A percentile compares a stretch with the other conserved stretches of the same genome.
phyloP scores from a whole-genome alignment of 352 stramenopile genomes.

The Lagenidium sp. region DNA sequence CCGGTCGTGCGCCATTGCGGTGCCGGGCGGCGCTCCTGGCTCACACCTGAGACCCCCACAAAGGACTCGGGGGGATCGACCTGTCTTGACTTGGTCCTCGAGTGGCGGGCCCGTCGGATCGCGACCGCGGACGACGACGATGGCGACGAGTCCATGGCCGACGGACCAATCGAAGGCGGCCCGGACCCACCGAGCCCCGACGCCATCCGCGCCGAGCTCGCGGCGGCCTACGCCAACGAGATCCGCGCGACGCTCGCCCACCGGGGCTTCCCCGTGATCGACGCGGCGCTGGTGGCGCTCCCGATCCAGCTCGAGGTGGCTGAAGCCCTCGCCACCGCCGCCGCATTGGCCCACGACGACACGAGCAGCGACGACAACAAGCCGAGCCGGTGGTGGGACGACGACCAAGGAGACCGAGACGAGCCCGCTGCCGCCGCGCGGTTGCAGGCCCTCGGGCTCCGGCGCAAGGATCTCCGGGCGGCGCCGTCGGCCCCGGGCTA shows the following conservation, averaged over 20 bases:
- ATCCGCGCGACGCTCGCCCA: conserved; percentile 16
- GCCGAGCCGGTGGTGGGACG: too few relatives aligned
- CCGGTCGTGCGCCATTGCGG: conserved; percentile 31
- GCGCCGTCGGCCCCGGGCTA: conserved; percentile 31
- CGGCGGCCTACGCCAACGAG: conserved; percentile 23
- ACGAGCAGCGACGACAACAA: too few relatives aligned
- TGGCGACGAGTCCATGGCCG: neutral
- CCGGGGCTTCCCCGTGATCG: conserved; percentile 29
- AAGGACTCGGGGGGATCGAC: neutral
- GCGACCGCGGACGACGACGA: neutral
- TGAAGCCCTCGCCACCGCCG: conserved; percentile 38
- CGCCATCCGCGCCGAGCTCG: conserved; percentile 2
- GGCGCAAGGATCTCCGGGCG: conserved; percentile 6
- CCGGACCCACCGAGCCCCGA: neutral
- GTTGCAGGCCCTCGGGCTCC: conserved; percentile 6
- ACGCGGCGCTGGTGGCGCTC: conserved; percentile 15
- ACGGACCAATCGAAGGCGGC: too few relatives aligned
- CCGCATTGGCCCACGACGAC: too few relatives aligned
- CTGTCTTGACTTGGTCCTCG: conserved; percentile 17
- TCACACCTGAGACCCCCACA: neutral
- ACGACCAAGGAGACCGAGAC: too few relatives aligned
- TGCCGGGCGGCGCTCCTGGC: neutral
- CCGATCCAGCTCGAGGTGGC: conserved; percentile 28
- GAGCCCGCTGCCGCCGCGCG: conserved; percentile 4
- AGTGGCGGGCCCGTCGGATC: conserved; percentile 28